Evolutionary conservation across 257 asterid genomes (phyloP), one percentile per base, ranked within the genome.

Genomic region (Asclepias syriaca): DNA sequence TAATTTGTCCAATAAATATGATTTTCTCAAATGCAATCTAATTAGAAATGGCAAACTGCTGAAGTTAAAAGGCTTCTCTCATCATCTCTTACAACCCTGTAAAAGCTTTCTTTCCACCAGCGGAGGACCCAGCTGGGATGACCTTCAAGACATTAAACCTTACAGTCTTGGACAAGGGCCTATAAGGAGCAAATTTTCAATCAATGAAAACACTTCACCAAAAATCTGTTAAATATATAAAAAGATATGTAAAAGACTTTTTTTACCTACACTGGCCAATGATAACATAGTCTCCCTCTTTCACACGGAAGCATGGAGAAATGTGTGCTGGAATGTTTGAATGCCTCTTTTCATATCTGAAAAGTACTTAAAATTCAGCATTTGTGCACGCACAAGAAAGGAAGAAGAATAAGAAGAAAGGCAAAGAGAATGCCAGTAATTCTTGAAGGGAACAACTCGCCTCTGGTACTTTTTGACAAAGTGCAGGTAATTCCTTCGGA

Each of bases 241-340:
- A 16, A 61, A 50, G 39, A 15, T 6, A 24, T 12, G 8, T 1
- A 55, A 37, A 55, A 37, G 16, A 27, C 8, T 34, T 29, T 43
- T 81, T 81, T 72, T 56, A 72, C 97, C 97, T 89, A 96, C 97
- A 92, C 81, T 92, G 97, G 51, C 96, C 96, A 71, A 92, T 83
- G 32, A 60, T 87, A 69, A 89, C 96, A 77, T 89, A 84, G 70
- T 92, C 96, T 9, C 96, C 96, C 81, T 92, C 96, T 74, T 82
- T 89, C 79, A 86, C 96, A 46, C 96, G 96, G 83, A 91, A 89
- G 85, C 95, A 89, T 15, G 97, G 96, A 45, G 98, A 92, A 32
- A 89, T 73, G 48, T 92, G 96, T 4, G 96, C 96, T 12, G 98
- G 91, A 55, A 85, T 88, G 74, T 90, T 92, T 0, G 96, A 90